Base-by-base conservation (phyloP, 805 yeast genomes). In the Candida railenensis region DNA sequence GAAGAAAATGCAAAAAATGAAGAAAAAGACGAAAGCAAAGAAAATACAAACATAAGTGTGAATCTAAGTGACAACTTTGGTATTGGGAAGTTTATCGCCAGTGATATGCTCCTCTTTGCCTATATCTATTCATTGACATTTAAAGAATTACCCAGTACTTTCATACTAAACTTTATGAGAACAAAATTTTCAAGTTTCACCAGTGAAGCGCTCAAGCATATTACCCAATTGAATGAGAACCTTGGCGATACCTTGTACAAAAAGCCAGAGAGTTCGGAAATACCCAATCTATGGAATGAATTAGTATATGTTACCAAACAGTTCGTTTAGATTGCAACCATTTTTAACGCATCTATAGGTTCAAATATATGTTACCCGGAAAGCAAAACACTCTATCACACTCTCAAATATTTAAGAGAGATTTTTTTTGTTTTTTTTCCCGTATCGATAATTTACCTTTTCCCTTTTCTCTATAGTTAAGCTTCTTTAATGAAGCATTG, bases 101-200 rank as follows among this genome's bases (percentile, higher is more conserved):
- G 71, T 4, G 77, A 76, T 43, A 52, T 74, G 3, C 54, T 77
- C 14, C 58, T 78, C 11, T 59, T 57, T 47, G 71, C 78, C 3
- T 68, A 73, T 50, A 45, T 78, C 3, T 48, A 58, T 46, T 59
- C 69, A 4, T 51, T 67, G 43, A 63, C 71, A 1, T 49, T 45
- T 37, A 56, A 55, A 1, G 61, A 58, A 7, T 59, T 78, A 43
- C 77, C 79, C 3, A 76, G 75, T 47, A 53, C 55, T 21, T 77
- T 77, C 50, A 57, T 78, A 32, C 49, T 43, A 3, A 54, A 52
- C n/a, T 75, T 64, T 50, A 48, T 77, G 40, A 42, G 53, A 12
- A 47, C 53, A 15, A 64, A 69, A 40, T 60, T 58, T 43, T 70
- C 73, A 1, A 54, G 63, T 5, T 54, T 73, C 33, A 22, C 63